Evolutionary conservation across 495 filamentous ascomycete species (phyloP), one percentile per base, ranked within the genome.

Genomic region (Lophiotrema nucula): DNA sequence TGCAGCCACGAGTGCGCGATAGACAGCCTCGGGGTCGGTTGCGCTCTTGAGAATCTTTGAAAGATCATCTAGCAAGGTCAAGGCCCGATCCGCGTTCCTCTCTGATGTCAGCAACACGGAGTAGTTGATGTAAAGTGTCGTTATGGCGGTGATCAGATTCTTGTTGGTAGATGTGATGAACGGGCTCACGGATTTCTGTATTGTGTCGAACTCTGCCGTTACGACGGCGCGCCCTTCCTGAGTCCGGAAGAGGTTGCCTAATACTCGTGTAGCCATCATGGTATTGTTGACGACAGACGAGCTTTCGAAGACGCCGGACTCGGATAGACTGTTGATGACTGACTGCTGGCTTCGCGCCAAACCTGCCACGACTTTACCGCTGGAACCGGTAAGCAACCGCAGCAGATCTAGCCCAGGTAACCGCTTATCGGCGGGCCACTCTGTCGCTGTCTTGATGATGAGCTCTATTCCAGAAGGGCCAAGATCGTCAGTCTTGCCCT

Each of bases 161-260:
- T 85, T 83, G 61, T 95, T 93, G n/a, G 76, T 76, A 0, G 81
- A 77, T 0, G 49, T 56, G 4, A 79, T 53, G 62, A 69, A 73
- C 0, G 70, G 68, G 18, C 60, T 51, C 4, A 69, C 53, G 22
- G 70, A 55, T 15, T 39, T 44, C 46, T 70, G 61, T 5, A 72
- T 63, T 13, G 45, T 71, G 54, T 86, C 82, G 47, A 88, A 88
- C 27, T 78, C 72, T 15, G 71, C 69, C 3, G 81, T 73, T 0
- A 81, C 81, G 1, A 92, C 73, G 16, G 76, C 69, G 11, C 88
- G 82, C 27, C 93, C 93, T 52, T 83, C 74, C 2, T 79, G 69
- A 0, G 88, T 90, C 52, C 83, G 81, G 72, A 97, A 97, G 5
- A 97, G 74, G 55, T 99, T 99, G n/a, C 82, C 85, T 44, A 96